Base-by-base conservation (phyloP, 2,329 filamentous ascomycete genomes). In the Hymenoscyphus infarciens region DNA sequence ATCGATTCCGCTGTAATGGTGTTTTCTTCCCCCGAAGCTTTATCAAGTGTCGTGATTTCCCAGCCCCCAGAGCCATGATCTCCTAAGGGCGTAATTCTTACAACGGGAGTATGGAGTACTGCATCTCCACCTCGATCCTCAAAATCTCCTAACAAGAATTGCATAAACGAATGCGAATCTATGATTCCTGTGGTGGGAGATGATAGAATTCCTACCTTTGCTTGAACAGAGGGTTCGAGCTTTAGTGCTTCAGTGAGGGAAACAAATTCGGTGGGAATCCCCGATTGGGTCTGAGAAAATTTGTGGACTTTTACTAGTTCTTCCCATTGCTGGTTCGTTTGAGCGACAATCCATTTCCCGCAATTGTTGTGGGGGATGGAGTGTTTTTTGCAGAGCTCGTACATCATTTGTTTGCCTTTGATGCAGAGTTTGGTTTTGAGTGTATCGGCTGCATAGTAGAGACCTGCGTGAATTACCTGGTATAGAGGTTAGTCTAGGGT, bases 321-420 rank as follows among this genome's bases (percentile, higher is more conserved):
- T 59, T 72, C 68, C 58, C 62, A 69, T 65, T 98, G 91, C 56
- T 77, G 78, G 1, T 81, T 81, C 59, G 87, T 89, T 78, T 98
- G 95, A 0, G 94, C 94, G 1, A 98, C 90, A 71, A 98, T 90
- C 93, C 94, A 97, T 79, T 97, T 98, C 64, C 92, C 92, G 27
- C 87, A 90, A 73, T 88, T 88, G 60, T 82, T 82, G 77, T 95
- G 84, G 0, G 86, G 85, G 58, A 99, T 89, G 62, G 77, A 76
- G 70, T 90, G 80, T 62, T 78, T 78, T 5, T 78, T 76, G 79
- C 94, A 97, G 52, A 96, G 84, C 3, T 80, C 82, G 77, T 99
- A 99, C 63, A 98, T 80, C 74, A 92, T 80, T 35, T 87, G 74
- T 69, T 88, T 88, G 64, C 95, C 95, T 35, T 81, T 79, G 67